Conservation (phyloP, 139 green algal species). For the Marvania coccoides region DNA sequence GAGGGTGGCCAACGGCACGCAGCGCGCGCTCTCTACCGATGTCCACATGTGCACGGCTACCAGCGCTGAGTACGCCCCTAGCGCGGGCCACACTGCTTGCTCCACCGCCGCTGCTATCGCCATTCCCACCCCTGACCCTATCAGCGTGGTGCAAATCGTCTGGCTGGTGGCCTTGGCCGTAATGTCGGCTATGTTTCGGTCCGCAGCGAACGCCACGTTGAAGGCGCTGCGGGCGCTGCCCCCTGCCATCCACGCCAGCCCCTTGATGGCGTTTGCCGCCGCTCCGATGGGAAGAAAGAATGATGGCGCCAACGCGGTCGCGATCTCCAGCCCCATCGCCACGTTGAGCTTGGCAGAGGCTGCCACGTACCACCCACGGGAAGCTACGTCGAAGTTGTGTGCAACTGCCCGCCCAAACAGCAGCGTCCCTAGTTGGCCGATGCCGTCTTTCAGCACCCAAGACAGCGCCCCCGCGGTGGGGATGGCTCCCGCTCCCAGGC, state of each 20-base stretch:
- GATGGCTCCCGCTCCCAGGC: slow-evolving; percentile 54
- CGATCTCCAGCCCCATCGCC: slow-evolving; percentile 45
- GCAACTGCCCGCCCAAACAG: slow-evolving; percentile 62
- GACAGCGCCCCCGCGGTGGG: slow-evolving; percentile 62
- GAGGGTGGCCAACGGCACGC: slow-evolving; percentile 57
- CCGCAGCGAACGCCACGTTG: slow-evolving; percentile 55
- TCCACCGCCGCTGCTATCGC: slow-evolving; percentile 6
- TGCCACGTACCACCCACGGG: slow-evolving; percentile 45
- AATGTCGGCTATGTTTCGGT: slow-evolving; percentile 65
- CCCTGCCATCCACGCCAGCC: slow-evolving; percentile 59
- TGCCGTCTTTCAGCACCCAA: slow-evolving; percentile 69
- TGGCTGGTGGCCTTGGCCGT: slow-evolving; percentile 54
- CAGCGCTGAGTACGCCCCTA: slow-evolving; percentile 11
- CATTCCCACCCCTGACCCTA: slow-evolving; percentile 40
- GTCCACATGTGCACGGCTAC: slow-evolving; percentile 23
- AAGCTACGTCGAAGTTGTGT: slow-evolving; percentile 66
- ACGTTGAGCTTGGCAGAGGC: slow-evolving; percentile 23
- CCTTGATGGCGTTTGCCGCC: slow-evolving; percentile 62
- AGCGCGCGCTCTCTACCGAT: slow-evolving; percentile 1
- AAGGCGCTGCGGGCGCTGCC: slow-evolving; percentile 56
- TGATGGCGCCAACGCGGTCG: slow-evolving; percentile 39
- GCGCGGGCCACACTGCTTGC: slow-evolving; percentile 1
- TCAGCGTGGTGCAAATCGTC: slow-evolving; percentile 58
- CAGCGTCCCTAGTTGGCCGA: slow-evolving; percentile 64
- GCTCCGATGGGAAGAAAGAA: slow-evolving; percentile 55